phyloP scores from a whole-genome alignment of 768 basidiomycete genomes.

The Mycena alexandri region DNA sequence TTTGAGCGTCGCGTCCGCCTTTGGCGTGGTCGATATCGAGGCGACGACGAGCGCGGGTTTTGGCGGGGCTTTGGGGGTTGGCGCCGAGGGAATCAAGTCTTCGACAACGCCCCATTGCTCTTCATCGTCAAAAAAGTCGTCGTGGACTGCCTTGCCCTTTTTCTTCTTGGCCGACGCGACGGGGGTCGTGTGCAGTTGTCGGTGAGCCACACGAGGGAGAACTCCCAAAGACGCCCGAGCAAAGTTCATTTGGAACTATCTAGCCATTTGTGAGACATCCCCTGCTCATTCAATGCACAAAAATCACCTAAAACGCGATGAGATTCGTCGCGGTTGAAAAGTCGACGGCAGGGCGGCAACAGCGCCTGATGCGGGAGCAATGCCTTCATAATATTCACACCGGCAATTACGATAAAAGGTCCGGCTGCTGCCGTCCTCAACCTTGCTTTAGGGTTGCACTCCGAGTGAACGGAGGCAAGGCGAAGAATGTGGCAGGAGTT shows the following conservation, averaged over 20 bases:
- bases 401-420: no score
- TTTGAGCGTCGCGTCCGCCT: background rate
- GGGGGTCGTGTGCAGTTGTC: slow-evolving; percentile 27
- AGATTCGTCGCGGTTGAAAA: no score
- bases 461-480: no score
- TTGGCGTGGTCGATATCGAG: slow-evolving; percentile 1
- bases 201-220: background rate
- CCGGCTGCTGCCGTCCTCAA: no score
- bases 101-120: slow-evolving; percentile 25
- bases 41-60: slow-evolving; percentile 9
- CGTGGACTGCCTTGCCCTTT: background rate
- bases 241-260: slow-evolving; percentile 21
- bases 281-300: no score
- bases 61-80: background rate
- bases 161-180: slow-evolving; percentile 24
- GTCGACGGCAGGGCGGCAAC: no score
- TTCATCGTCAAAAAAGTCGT: slow-evolving; percentile 26
- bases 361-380: no score
- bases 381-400: no score
- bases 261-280: no score
- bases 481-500: no score
- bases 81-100: slow-evolving; percentile 25
- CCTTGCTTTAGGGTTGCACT: no score
- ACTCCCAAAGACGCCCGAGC: slow-evolving; percentile 11
- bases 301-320: no score